phyloP scores from a whole-genome alignment of 148 eudicot genomes.

The Persicaria maculosa region DNA sequence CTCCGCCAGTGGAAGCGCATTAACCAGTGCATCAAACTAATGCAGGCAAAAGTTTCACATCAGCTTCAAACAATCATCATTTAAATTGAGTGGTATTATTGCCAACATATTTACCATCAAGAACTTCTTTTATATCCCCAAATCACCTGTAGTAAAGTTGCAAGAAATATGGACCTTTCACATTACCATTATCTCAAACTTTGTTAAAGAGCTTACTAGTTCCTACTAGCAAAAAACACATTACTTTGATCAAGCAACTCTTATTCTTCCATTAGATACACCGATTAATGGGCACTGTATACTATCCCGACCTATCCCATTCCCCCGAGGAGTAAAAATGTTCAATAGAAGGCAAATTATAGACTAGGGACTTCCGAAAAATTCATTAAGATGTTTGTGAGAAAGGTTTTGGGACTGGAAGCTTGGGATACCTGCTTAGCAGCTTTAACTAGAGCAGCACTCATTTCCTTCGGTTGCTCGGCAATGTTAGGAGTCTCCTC shows the following conservation, averaged over 20 bases:
- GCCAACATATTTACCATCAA: not conserved
- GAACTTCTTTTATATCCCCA: not conserved
- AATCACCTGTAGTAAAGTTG: not conserved
- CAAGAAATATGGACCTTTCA: not conserved
- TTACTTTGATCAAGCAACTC: not conserved
- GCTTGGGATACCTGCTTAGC: conserved; percentile 67
- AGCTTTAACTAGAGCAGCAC: conserved; percentile 77
- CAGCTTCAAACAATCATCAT: not conserved
- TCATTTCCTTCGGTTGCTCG: conserved; percentile 64
- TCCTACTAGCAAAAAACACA: not conserved
- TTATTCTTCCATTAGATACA: not conserved
- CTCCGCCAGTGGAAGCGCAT: conserved; percentile 84
- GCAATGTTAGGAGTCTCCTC: conserved; percentile 45
- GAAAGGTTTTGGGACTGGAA: not conserved
- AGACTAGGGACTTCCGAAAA: too few relatives aligned
- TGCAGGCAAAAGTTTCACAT: not conserved
- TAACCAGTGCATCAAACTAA: conserved; percentile 93
- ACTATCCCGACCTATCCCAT: too few relatives aligned
- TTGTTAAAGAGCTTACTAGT: not conserved
- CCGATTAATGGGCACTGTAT: not conserved
- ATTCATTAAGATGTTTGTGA: too few relatives aligned
- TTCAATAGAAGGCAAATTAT: too few relatives aligned
- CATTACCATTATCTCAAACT: not conserved
- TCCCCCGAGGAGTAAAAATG: too few relatives aligned
- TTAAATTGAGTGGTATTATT: not conserved